Percentiles rank a stretch among this genome's conserved stretches.
These are phyloP conservation scores for Aspergillus quadrilineatus DNA, from an alignment of 2,329 filamentous ascomycete genomes.

Conservation along the genomic window DNA sequence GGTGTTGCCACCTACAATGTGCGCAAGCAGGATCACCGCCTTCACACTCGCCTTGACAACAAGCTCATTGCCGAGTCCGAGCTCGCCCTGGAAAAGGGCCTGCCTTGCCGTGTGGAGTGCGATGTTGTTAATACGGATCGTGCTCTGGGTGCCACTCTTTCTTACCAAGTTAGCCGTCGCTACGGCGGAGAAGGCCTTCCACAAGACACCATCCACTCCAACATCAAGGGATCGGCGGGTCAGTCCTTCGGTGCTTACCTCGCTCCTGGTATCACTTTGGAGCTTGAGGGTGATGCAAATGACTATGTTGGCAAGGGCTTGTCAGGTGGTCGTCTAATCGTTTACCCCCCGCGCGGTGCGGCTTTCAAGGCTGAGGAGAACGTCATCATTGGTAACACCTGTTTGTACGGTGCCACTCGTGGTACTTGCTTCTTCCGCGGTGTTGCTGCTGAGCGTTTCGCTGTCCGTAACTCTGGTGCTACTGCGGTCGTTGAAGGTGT, in stretches of 20 bases:
- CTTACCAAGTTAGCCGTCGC: constrained; percentile 91
- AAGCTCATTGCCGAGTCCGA: constrained; percentile 96
- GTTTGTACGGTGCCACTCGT: constrained; percentile 87
- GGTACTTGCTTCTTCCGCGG: constrained; percentile 96
- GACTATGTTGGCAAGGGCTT: constrained; percentile 97
- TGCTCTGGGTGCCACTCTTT: constrained; percentile 87
- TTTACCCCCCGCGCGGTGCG: constrained; percentile 86
- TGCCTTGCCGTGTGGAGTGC: constrained; percentile 90
- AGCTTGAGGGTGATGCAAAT: constrained; percentile 93
- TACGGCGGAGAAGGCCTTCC: constrained; percentile 88
- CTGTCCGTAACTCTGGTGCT: constrained; percentile 92
- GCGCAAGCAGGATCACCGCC: constrained; percentile 92
- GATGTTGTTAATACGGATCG: constrained; percentile 97
- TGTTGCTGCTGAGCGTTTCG: constrained; percentile 93
- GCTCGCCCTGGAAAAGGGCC: constrained; percentile 87
- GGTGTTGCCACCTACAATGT: constrained; percentile 97
- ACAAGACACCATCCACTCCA: constrained; percentile 90
- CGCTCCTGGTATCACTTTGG: constrained; percentile 87
- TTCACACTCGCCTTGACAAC: constrained; percentile 91
- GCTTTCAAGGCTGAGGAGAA: constrained; percentile 97
- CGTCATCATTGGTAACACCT: constrained; percentile 88
- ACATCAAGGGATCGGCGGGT: constrained; percentile 93
- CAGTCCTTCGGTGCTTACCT: constrained; percentile 96
- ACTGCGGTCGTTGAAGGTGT: constrained; percentile 95
- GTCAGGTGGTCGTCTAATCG: constrained; percentile 86